Base-by-base conservation (phyloP, 2,329 filamentous ascomycete species). In the Paecilomyces sp. region DNA sequence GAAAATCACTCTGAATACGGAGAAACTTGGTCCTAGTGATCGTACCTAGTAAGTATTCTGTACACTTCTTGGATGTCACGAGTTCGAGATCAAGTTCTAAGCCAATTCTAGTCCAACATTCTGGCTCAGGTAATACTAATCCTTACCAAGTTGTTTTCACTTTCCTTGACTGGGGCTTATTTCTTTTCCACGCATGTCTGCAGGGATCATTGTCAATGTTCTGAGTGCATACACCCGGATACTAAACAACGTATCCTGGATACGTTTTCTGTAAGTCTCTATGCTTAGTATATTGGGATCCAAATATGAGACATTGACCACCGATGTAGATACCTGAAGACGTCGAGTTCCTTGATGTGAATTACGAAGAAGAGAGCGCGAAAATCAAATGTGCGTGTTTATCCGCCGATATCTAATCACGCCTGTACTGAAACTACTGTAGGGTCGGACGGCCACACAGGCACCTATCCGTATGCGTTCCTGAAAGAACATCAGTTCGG, bases 181-280 rank as follows among this genome's bases (percentile, higher is more conserved):
- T 28, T 1, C 15, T 47, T 28, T 34, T n/a, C 13, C 22, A 25
- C 18, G 13, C 36, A 41, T 47, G 7, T 47, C 22, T 51, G 28
- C 25, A 87, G 88, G 63, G 89, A 92, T 66, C 88, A 90, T 67
- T 92, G 89, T 68, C 87, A 85, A 60, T 92, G 89, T 69, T 66
- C 73, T 1, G 71, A 77, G 61, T 92, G 89, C 69, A 80, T 89
- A 25, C 87, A 91, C 71, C 83, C 83, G 59, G 83, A 86, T 62
- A 92, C 89, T 3, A 85, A 81, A 71, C 89, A 92, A 72, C 79
- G 88, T 28, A 82, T 83, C 56, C 79, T 89, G 58, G 82, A 91
- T 67, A 90, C 86, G 0, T 90, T 90, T 66, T 79, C 81, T 59
- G 85, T 89, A 70, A 65, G 78, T 67, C 55, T 18, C 24, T 31